These are phyloP conservation scores for Pluteus cervinus DNA, from an alignment of 768 basidiomycete genomes.

Conservation along the genomic window DNA sequence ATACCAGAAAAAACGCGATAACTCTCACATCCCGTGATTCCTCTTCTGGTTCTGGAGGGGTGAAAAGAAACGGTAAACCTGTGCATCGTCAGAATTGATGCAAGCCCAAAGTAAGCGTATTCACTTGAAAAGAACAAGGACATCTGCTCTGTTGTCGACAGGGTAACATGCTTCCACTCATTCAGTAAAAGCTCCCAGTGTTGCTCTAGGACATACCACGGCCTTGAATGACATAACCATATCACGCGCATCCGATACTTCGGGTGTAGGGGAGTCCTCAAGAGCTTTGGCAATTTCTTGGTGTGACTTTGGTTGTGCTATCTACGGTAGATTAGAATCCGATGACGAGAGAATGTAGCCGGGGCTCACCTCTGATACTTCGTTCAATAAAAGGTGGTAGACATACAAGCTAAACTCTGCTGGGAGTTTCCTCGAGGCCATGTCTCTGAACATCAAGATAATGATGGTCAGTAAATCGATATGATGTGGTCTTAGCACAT, in stretches of 20 bases:
- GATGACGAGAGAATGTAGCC: conserved; percentile 2
- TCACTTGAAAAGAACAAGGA: too few relatives aligned
- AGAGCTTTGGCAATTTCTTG: conserved; percentile 41
- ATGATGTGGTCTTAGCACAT: conserved; percentile 74
- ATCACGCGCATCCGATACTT: conserved; percentile 33
- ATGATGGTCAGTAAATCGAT: conserved; percentile 61
- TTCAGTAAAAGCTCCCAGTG: background rate
- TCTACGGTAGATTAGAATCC: conserved; percentile 28
- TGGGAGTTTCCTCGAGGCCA: conserved; percentile 46
- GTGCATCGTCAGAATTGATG: too few relatives aligned
- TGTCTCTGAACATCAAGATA: conserved; percentile 57
- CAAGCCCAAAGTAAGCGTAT: too few relatives aligned
- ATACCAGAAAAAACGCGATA: too few relatives aligned
- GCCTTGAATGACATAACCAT: conserved; percentile 41
- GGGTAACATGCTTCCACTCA: conserved; percentile 36
- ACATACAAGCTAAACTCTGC: conserved; percentile 54
- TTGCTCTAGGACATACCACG: conserved; percentile 14
- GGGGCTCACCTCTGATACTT: conserved; percentile 61
- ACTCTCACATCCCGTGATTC: too few relatives aligned
- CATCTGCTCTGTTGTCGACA: conserved; percentile 55
- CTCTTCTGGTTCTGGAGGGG: too few relatives aligned
- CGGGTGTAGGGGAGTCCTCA: conserved; percentile 36
- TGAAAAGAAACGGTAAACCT: too few relatives aligned
- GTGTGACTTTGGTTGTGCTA: conserved; percentile 56
- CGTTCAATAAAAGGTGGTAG: conserved; percentile 60